Percentiles rank a stretch among this genome's conserved stretches.
Conservation (phyloP, 1,284 basidiomycete genomes). For the Cryptococcus sp. region DNA sequence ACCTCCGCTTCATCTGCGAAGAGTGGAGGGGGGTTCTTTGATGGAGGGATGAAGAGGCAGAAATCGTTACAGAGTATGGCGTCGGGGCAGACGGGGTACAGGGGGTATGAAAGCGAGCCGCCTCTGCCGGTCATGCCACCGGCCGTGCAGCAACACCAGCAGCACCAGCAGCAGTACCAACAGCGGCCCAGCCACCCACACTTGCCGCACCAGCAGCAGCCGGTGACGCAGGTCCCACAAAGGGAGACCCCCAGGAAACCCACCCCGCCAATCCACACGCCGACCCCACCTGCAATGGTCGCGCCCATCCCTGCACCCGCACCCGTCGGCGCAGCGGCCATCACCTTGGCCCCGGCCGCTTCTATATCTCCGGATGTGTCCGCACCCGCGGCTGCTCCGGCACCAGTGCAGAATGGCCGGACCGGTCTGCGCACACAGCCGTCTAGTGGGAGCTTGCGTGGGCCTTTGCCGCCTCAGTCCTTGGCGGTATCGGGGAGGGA, state of each 20-base stretch:
- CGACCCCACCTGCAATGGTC: not conserved
- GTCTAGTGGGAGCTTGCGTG: not conserved
- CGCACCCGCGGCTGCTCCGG: no score
- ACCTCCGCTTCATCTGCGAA: not conserved
- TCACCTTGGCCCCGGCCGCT: not conserved
- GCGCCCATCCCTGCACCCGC: not conserved
- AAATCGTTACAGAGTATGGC: conserved; percentile 15
- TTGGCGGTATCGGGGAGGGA: not conserved
- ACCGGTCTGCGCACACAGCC: not conserved
- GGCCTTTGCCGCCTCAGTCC: not conserved
- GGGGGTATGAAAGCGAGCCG: not conserved
- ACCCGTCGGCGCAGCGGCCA: not conserved
- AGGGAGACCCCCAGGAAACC: no score
- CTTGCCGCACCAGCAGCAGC: no score
- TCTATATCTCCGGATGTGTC: not conserved
- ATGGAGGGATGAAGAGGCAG: conserved; percentile 7
- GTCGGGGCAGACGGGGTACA: conserved; percentile 1
- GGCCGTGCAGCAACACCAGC: not conserved
- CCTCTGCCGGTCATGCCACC: not conserved
- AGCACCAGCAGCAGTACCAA: no score
- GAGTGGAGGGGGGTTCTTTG: not conserved
- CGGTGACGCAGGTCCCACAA: no score
- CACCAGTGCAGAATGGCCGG: not conserved
- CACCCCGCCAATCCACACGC: no score
- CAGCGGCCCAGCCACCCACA: no score